phyloP scores from a whole-genome alignment of 768 basidiomycete genomes.

The Aureoboletus auriporus region DNA sequence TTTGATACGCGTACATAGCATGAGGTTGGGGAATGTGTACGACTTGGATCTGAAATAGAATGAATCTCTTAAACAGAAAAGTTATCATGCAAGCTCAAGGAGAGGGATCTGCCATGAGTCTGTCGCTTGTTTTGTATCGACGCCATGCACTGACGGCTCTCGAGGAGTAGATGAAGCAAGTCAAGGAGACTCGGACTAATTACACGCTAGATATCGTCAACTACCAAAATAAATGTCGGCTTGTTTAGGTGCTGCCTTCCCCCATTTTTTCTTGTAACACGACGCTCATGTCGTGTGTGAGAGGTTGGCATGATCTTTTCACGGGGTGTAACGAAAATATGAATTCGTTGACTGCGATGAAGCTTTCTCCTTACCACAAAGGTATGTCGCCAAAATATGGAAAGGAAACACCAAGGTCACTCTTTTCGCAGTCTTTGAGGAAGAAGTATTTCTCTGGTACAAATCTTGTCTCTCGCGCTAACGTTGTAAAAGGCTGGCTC shows the following conservation, averaged over 20 bases:
- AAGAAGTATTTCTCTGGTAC: conserved; percentile 53
- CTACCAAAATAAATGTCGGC: conserved; percentile 97
- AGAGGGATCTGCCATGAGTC: too few species aligned
- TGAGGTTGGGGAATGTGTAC: conserved; percentile 96
- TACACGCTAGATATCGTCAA: conserved; percentile 96
- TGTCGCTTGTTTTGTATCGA: too few species aligned
- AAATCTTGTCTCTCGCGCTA: not conserved
- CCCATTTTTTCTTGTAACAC: not conserved
- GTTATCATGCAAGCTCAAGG: conserved; percentile 97
- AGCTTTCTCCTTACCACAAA: conserved; percentile 97
- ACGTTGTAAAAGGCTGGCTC: conserved; percentile 58
- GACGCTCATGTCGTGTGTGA: conserved; percentile 27
- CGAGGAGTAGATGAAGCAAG: conserved; percentile 93
- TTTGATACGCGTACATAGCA: conserved; percentile 41
- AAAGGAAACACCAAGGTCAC: conserved; percentile 1
- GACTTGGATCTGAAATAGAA: conserved; percentile 95
- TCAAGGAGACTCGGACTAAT: conserved; percentile 94
- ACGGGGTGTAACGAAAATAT: conserved; percentile 96
- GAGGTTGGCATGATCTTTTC: conserved; percentile 97
- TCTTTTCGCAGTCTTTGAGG: conserved; percentile 66
- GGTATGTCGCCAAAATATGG: conserved; percentile 39
- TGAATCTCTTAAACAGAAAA: conserved; percentile 85
- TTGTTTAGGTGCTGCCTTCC: conserved; percentile 61
- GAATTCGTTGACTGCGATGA: conserved; percentile 96
- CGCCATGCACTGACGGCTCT: conserved; percentile 70